Conservation (phyloP, 129 eudicot genomes). For the Artemisia tridentata region DNA sequence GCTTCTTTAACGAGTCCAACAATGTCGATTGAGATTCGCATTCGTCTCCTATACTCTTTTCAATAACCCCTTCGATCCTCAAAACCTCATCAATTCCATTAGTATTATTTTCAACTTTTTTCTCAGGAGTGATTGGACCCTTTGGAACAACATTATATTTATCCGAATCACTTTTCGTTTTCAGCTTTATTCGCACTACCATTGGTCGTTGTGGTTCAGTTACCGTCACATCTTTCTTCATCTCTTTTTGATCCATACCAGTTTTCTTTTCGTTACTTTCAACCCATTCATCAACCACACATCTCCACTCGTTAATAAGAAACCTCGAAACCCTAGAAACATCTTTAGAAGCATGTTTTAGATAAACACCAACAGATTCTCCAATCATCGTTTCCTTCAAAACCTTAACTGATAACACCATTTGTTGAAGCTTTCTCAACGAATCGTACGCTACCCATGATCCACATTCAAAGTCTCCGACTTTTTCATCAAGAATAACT, state of each 20-base stretch:
- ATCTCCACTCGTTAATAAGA: not conserved
- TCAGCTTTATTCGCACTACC: not conserved
- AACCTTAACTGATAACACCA: not conserved
- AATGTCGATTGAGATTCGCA: not conserved
- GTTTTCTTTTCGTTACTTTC: not conserved
- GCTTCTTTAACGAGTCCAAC: constrained; percentile 7
- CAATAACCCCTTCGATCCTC: not conserved
- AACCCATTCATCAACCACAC: constrained; percentile 7
- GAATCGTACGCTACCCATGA: not conserved
- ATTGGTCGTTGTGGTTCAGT: no score
- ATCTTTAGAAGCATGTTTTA: not conserved
- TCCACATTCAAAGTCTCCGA: not conserved
- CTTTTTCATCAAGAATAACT: not conserved
- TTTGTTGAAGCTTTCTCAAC: not conserved
- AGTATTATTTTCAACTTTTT: not conserved
- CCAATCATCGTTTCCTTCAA: not conserved
- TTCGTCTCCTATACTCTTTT: not conserved
- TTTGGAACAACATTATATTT: not conserved
- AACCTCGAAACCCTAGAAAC: not conserved
- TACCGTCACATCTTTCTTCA: not conserved
- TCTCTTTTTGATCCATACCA: not conserved
- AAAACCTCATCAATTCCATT: not conserved
- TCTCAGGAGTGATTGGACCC: not conserved
- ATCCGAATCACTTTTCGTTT: not conserved
- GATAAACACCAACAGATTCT: not conserved